Conservation (phyloP, 139 green algal species). For the Deuterostichococcus epilithicus region DNA sequence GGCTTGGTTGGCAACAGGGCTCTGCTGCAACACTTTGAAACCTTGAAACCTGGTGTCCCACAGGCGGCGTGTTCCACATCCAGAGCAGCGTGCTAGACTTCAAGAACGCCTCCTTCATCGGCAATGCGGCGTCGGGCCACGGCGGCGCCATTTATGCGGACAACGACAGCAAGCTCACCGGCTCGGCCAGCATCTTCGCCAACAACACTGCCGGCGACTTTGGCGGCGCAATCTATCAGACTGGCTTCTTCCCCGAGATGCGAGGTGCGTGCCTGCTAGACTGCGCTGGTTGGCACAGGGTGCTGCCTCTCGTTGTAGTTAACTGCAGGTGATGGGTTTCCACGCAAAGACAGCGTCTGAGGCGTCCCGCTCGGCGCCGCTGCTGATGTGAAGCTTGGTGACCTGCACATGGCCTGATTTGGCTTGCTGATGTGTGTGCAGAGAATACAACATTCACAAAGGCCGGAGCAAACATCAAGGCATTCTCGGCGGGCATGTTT, state of each 20-base stretch:
- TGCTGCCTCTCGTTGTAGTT: too few species aligned
- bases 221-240: neutral
- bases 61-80: neutral
- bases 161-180: neutral
- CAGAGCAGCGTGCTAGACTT: neutral
- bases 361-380: too few species aligned
- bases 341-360: too few species aligned
- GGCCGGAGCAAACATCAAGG: neutral
- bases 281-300: too few species aligned
- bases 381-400: neutral
- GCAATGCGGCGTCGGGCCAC: neutral
- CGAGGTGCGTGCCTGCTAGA: too few species aligned
- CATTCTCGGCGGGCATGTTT: neutral
- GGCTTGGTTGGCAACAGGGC: too few species aligned
- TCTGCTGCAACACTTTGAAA: too few species aligned
- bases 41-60: too few species aligned
- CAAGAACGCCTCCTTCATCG: neutral
- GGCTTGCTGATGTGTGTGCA: neutral
- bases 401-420: neutral
- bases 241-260: neutral
- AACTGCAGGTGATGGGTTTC: too few species aligned
- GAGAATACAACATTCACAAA: neutral
- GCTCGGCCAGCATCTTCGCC: neutral
- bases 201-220: neutral
- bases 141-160: neutral